Percentiles rank a stretch among this genome's conserved stretches.
These are phyloP conservation scores for Gentiana straminea DNA, from an alignment of 257 asterid species.

Conservation along the genomic window DNA sequence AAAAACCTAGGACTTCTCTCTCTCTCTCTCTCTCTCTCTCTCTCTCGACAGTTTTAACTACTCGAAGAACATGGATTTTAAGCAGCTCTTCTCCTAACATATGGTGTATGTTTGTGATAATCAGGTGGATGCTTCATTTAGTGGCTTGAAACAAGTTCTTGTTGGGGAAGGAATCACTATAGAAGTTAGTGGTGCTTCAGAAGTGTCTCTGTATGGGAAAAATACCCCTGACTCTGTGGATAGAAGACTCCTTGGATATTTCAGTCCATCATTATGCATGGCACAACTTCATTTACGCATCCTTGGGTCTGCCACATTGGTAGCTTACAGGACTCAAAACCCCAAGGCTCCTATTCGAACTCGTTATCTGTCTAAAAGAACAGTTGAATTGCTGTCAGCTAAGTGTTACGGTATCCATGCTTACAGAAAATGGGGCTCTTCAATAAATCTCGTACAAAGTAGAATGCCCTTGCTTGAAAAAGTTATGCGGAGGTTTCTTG, in stretches of 20 bases:
- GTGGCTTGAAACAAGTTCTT: slow-evolving; percentile 50
- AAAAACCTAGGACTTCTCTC: not conserved
- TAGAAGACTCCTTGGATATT: slow-evolving; percentile 18
- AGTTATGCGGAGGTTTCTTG: slow-evolving; percentile 24
- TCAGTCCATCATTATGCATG: slow-evolving; percentile 34
- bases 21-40: not conserved
- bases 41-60: not conserved
- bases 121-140: slow-evolving; percentile 45
- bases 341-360: slow-evolving; percentile 38
- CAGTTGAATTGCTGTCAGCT: slow-evolving; percentile 47
- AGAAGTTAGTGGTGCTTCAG: slow-evolving; percentile 61
- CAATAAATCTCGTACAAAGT: slow-evolving; percentile 19
- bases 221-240: slow-evolving; percentile 19
- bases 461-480: slow-evolving; percentile 37
- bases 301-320: slow-evolving; percentile 48
- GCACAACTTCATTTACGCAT: slow-evolving; percentile 40
- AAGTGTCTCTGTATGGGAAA: slow-evolving; percentile 35
- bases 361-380: slow-evolving; percentile 19
- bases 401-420: slow-evolving; percentile 38
- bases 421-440: slow-evolving; percentile 22
- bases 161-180: slow-evolving; percentile 70
- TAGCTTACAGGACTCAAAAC: slow-evolving; percentile 42
- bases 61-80: not conserved
- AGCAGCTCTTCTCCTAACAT: slow-evolving; percentile 6
- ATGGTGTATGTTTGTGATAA: slow-evolving; percentile 6